Base-by-base conservation (phyloP, 192 early-diverging fungal species). In the Umbelopsis ramanniana region DNA sequence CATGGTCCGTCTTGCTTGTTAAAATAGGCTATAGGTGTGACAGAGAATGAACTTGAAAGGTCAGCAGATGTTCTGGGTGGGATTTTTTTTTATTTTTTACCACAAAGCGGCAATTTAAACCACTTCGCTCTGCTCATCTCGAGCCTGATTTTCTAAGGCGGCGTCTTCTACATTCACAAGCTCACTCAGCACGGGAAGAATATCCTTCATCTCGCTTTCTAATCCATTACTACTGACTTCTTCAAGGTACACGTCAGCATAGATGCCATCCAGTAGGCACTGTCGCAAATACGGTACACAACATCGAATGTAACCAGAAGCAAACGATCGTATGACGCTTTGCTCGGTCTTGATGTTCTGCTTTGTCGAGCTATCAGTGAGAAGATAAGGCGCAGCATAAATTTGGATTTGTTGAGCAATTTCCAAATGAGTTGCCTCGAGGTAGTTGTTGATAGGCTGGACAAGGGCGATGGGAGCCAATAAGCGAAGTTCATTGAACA, bases 401-500 rank as follows among this genome's bases (percentile, higher is more conserved):
- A 66, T 40, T 52, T 74, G 40, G 19, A 81, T 21, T 2, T 54
- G 57, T 24, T 47, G 38, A 9, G 53, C 72, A 38, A 76, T 74
- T n/a, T 70, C 68, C 23, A 76, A 53, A 21, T 75, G 70, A 22
- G 70, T 72, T 12, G 37, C 68, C 5, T 76, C 54, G 23, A 81
- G 52, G 23, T 77, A 69, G 1, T 48, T n/a, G 26, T 22, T 5
- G 11, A 82, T 70, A 5, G 60, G 63, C 17, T 60, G 6, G 43
- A 73, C 76, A 6, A 87, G 48, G 10, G 82, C 75, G 14, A 85
- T 52, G 2, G 87, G 85, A 8, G 87, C 85, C 24, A 89, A 43
- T 37, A 85, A 68, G 17, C 92, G 87, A 22, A 93, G 79, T 6
- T 87, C 82, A 70, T 93, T 93, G 50, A 89, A 89, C 9, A 86